Evolutionary conservation across 495 filamentous ascomycete genomes (phyloP).

Genomic region (Penicillium mononematosum): DNA sequence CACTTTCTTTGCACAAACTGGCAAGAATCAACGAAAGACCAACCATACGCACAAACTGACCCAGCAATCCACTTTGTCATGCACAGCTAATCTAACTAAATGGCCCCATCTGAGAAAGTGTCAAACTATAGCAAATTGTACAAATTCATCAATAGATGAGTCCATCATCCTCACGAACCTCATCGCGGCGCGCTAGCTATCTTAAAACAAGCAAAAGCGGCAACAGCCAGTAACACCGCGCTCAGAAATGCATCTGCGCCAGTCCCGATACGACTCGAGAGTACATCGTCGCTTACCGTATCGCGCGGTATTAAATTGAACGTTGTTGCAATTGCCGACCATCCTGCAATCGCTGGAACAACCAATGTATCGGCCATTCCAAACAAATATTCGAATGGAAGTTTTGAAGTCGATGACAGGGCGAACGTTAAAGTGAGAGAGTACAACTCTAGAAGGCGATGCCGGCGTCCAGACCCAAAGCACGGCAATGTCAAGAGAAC

Average conservation of each 20-base stretch:
- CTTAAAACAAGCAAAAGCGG: background rate
- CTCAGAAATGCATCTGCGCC: background rate
- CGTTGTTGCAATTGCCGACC: constrained; percentile 7
- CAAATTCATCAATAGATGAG: background rate
- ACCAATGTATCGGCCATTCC: constrained; percentile 4
- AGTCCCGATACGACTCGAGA: background rate
- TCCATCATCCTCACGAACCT: background rate
- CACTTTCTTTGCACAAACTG: too few species aligned
- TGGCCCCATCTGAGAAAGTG: too few species aligned
- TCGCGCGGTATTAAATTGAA: constrained; percentile 8
- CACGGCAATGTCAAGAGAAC: constrained; percentile 8
- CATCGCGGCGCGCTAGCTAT: background rate
- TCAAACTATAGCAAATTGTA: too few species aligned
- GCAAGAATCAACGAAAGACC: too few species aligned
- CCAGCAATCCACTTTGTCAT: too few species aligned
- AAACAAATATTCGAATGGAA: background rate
- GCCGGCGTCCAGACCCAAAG: constrained; percentile 9
- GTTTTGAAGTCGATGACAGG: background rate
- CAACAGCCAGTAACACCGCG: background rate
- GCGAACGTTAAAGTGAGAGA: constrained; percentile 4
- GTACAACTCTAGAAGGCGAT: constrained; percentile 10
- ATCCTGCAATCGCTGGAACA: constrained; percentile 7
- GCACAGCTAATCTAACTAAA: too few species aligned
- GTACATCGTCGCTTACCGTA: constrained; percentile 1
- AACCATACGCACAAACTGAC: too few species aligned